Evolutionary conservation across 352 stramenopile species (phyloP).

Genomic region (Phytophthora cactorum): DNA sequence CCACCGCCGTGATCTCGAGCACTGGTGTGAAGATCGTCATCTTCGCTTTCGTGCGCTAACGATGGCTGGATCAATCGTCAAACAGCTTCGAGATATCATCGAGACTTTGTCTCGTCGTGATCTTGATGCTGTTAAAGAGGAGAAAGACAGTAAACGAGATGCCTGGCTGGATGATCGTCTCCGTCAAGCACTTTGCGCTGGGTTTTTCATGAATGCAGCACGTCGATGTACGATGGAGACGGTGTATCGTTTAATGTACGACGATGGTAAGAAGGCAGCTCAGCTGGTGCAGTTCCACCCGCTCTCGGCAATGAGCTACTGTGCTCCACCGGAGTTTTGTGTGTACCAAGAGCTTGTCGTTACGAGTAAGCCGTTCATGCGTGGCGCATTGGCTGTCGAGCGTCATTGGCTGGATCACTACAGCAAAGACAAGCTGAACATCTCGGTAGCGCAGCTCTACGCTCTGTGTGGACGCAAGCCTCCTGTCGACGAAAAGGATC

Average conservation of each 20-base stretch:
- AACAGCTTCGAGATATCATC: conserved; percentile 71
- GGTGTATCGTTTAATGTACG: conserved; percentile 56
- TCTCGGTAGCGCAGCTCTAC: conserved; percentile 47
- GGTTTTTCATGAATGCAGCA: conserved; percentile 74
- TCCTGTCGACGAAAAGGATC: conserved; percentile 8
- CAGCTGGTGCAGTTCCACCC: conserved; percentile 78
- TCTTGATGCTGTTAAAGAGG: conserved; percentile 29
- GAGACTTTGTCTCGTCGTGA: conserved; percentile 38
- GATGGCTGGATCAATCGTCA: conserved; percentile 55
- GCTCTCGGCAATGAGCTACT: conserved; percentile 57
- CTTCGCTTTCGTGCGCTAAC: conserved; percentile 62
- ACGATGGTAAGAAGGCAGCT: conserved; percentile 25
- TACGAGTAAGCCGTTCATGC: conserved; percentile 79
- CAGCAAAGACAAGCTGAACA: conserved; percentile 32
- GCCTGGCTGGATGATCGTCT: conserved; percentile 43
- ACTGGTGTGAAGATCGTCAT: conserved; percentile 61
- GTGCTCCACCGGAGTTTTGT: conserved; percentile 55
- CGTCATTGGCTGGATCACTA: conserved; percentile 60
- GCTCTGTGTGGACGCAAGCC: conserved; percentile 51
- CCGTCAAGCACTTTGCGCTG: conserved; percentile 56
- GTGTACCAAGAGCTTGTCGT: conserved; percentile 79
- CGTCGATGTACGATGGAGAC: conserved; percentile 66
- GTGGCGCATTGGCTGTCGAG: conserved; percentile 55
- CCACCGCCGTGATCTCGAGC: conserved; percentile 31
- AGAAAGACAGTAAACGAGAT: conserved; percentile 5